Evolutionary conservation across 208 protist genomes (phyloP).

Genomic region (Leishmania gerbilli): DNA sequence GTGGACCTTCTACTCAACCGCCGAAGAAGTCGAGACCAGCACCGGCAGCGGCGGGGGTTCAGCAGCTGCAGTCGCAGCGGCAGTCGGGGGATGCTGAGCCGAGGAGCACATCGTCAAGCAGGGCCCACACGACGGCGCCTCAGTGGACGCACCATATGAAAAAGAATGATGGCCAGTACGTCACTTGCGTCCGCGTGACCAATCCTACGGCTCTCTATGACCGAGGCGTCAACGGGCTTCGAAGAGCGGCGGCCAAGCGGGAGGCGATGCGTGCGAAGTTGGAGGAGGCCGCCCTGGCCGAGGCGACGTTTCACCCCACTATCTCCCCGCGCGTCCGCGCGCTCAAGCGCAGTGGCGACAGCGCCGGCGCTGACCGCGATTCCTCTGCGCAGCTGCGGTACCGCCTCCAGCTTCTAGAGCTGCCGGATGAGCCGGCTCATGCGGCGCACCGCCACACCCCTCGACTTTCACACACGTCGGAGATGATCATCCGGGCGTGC

Average conservation of each 20-base stretch:
- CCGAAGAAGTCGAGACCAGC: background rate
- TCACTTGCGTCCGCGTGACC: background rate
- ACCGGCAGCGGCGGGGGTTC: background rate
- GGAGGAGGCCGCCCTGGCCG: constrained; percentile 24
- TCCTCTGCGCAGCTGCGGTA: constrained; percentile 38
- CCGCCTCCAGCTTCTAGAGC: constrained; percentile 50
- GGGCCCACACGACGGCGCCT: constrained; percentile 11
- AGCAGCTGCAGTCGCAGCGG: background rate
- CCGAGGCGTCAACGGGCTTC: constrained; percentile 22
- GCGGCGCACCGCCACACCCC: constrained; percentile 35
- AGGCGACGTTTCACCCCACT: constrained; percentile 48
- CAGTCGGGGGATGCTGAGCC: background rate
- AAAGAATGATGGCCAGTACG: constrained; percentile 19
- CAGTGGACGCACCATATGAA: constrained; percentile 14
- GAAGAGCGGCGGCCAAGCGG: constrained; percentile 15
- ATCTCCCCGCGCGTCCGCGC: constrained; percentile 36
- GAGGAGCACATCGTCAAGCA: constrained; percentile 4
- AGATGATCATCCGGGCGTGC: constrained; percentile 42
- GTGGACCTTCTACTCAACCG: background rate
- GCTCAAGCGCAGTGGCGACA: constrained; percentile 12
- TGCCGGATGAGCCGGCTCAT: constrained; percentile 29
- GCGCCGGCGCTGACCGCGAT: constrained; percentile 7
- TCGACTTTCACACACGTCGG: constrained; percentile 46
- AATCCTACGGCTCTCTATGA: constrained; percentile 36
- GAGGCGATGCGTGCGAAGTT: constrained; percentile 37